Conservation (phyloP, 2,329 filamentous ascomycete species). For the Trichoderma citrinoviride region DNA sequence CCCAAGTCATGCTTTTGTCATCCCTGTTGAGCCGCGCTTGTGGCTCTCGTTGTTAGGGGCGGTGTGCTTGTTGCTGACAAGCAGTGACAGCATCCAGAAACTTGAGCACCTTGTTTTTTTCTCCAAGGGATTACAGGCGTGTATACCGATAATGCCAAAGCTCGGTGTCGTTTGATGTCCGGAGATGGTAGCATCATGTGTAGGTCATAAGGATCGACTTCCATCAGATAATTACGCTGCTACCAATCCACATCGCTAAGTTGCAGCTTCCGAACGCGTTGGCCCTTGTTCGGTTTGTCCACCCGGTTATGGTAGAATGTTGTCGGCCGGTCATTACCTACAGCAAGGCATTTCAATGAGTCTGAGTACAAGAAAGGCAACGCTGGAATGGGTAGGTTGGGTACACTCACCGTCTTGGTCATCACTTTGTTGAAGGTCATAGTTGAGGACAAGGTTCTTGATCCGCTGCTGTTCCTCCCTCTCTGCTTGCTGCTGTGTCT, state of each 20-base stretch:
- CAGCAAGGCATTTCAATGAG: slow-evolving; percentile 40
- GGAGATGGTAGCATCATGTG: neutral
- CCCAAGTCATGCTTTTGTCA: neutral
- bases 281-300: slow-evolving; percentile 60
- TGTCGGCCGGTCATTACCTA: slow-evolving; percentile 50
- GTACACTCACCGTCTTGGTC: slow-evolving; percentile 68
- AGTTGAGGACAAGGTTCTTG: slow-evolving; percentile 95
- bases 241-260: slow-evolving; percentile 99
- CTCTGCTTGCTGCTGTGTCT: slow-evolving; percentile 89
- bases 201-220: neutral
- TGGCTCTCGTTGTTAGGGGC: neutral
- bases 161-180: neutral
- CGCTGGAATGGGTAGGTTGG: slow-evolving; percentile 23
- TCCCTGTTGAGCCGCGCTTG: neutral
- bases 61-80: neutral
- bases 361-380: slow-evolving; percentile 38
- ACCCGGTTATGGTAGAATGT: slow-evolving; percentile 53
- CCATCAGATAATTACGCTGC: neutral
- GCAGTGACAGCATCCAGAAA: neutral
- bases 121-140: neutral
- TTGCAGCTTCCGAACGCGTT: slow-evolving; percentile 86
- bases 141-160: neutral
- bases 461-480: slow-evolving; percentile 96
- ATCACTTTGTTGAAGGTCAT: slow-evolving; percentile 84
- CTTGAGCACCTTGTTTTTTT: neutral